Evolutionary conservation across 345 rosid genomes (phyloP).

Genomic region (Anastatica hierochuntica): DNA sequence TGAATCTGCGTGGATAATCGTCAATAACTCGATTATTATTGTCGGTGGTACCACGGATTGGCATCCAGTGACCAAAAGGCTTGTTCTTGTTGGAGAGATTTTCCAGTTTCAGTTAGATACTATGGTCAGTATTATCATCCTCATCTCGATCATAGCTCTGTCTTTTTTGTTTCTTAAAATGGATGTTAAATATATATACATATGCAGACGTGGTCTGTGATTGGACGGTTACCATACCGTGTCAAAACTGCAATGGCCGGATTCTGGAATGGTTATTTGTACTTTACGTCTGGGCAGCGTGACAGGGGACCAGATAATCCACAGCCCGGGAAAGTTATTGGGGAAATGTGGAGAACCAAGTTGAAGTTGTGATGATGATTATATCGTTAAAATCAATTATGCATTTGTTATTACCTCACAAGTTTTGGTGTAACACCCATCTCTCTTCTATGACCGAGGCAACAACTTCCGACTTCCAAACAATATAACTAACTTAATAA

Average conservation of each 20-base stretch:
- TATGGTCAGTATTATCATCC: slow-evolving; percentile 26
- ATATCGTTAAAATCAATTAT: too few species aligned
- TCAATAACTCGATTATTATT: slow-evolving; percentile 66
- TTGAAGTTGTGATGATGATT: slow-evolving; percentile 29
- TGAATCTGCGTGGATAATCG: slow-evolving; percentile 66
- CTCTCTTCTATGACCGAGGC: too few species aligned
- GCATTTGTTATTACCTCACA: too few species aligned
- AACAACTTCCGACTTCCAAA: too few species aligned
- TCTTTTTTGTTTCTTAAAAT: not conserved
- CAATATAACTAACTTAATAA: too few species aligned
- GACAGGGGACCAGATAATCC: slow-evolving; percentile 82
- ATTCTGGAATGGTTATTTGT: slow-evolving; percentile 71
- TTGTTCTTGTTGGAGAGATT: slow-evolving; percentile 74
- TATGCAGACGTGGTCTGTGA: slow-evolving; percentile 76
- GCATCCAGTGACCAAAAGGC: slow-evolving; percentile 68
- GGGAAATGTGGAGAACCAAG: slow-evolving; percentile 80
- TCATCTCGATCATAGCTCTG: not conserved
- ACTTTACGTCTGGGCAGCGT: slow-evolving; percentile 75
- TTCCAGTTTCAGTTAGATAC: slow-evolving; percentile 58
- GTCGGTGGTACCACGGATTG: slow-evolving; percentile 75
- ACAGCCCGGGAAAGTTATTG: slow-evolving; percentile 60
- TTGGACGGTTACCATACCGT: slow-evolving; percentile 72
- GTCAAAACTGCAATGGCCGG: slow-evolving; percentile 60
- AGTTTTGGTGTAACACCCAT: too few species aligned
- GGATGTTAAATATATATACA: not conserved